Evolutionary conservation across 306 rosid genomes (phyloP).

Genomic region (Dalbergia cultrata): DNA sequence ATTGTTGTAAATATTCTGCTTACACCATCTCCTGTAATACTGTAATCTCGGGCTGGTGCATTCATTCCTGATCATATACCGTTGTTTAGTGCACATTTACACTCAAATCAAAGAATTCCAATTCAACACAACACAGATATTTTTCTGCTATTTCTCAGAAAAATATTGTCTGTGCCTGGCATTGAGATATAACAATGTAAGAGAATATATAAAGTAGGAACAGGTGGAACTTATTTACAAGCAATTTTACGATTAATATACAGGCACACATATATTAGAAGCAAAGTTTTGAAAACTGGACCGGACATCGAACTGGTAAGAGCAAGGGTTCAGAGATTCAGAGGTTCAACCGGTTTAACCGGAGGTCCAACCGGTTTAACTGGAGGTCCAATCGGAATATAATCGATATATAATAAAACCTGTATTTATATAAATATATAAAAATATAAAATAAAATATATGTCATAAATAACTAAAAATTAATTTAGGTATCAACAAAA

Average conservation of each 20-base stretch:
- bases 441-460: too few relatives aligned
- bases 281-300: too few relatives aligned
- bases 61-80: conserved; percentile 57
- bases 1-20: conserved; percentile 74
- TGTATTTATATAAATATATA: too few relatives aligned
- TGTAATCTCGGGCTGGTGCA: conserved; percentile 77
- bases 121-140: background rate
- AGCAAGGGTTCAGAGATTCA: too few relatives aligned
- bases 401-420: too few relatives aligned
- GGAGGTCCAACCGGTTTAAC: too few relatives aligned
- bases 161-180: background rate
- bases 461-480: too few relatives aligned
- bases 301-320: too few relatives aligned
- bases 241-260: conserved; percentile 8
- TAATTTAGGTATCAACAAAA: too few relatives aligned
- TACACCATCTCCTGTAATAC: conserved; percentile 58
- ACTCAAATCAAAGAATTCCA: background rate
- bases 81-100: conserved; percentile 33
- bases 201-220: background rate
- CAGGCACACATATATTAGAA: background rate
- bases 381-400: too few relatives aligned
- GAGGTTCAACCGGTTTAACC: too few relatives aligned
- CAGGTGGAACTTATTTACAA: background rate
- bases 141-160: background rate
- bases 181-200: background rate